These are phyloP conservation scores for Lactifluus volemus DNA, from an alignment of 768 basidiomycete species.

Conservation along the genomic window DNA sequence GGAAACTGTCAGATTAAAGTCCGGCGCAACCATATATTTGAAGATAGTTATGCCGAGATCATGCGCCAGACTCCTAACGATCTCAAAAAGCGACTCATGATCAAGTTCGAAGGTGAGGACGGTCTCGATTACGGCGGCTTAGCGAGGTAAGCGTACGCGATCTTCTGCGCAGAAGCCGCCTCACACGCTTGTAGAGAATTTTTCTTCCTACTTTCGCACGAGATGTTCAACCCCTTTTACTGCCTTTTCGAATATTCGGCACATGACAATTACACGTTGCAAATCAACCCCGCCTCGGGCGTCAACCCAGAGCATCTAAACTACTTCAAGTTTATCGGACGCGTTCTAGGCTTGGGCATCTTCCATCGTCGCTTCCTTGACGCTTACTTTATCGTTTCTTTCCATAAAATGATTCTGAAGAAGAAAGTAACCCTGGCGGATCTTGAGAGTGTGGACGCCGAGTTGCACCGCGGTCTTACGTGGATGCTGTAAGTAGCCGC, in stretches of 20 bases:
- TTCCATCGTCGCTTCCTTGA: slow-evolving; percentile 99
- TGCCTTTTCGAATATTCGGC: slow-evolving; percentile 99
- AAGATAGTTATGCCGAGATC: slow-evolving; percentile 98
- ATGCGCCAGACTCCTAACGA: slow-evolving; percentile 99
- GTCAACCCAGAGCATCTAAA: slow-evolving; percentile 99
- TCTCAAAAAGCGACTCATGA: slow-evolving; percentile 97
- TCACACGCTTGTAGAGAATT: slow-evolving; percentile 63
- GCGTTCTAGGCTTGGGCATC: slow-evolving; percentile 90
- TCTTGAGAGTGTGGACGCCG: slow-evolving; percentile 93
- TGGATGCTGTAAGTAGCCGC: slow-evolving; percentile 87
- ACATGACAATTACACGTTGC: slow-evolving; percentile 98
- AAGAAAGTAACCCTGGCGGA: slow-evolving; percentile 94
- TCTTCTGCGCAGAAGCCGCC: neutral
- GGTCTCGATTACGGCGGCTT: slow-evolving; percentile 98
- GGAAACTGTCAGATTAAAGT: slow-evolving; percentile 99
- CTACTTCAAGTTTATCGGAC: slow-evolving; percentile 99
- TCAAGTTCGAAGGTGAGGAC: slow-evolving; percentile 99
- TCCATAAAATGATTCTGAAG: slow-evolving; percentile 99
- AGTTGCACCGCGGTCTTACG: slow-evolving; percentile 87
- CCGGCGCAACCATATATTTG: slow-evolving; percentile 95
- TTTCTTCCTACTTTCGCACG: slow-evolving; percentile 98
- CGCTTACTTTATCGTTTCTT: slow-evolving; percentile 98
- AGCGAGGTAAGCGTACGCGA: slow-evolving; percentile 56
- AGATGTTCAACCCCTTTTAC: slow-evolving; percentile 99
- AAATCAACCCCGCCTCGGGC: slow-evolving; percentile 96